Evolutionary conservation across 176 grass and related monocot genomes (phyloP).

Genomic region (Canna indica): DNA sequence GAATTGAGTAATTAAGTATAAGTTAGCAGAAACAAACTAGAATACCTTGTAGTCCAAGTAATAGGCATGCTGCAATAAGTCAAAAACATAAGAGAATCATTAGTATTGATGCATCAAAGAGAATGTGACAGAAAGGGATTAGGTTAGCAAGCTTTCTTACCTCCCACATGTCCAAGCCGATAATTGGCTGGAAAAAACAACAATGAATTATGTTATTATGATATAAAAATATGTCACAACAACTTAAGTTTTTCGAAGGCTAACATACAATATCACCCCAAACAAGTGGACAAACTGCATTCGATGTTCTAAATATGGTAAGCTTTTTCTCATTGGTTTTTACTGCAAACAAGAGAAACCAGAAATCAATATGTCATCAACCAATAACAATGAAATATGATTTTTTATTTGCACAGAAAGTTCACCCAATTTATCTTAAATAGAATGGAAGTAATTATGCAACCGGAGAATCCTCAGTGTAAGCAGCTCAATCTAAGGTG

Average conservation of each 20-base stretch:
- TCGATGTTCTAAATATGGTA: slow-evolving; percentile 52
- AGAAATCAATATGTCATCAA: neutral
- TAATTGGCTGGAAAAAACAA: slow-evolving; percentile 63
- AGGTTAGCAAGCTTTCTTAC: no score
- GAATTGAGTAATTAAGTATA: neutral
- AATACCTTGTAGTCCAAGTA: slow-evolving; percentile 90
- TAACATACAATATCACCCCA: slow-evolving; percentile 81
- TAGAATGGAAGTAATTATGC: neutral
- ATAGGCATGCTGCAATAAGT: slow-evolving; percentile 63
- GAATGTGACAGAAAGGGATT: no score
- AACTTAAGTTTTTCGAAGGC: slow-evolving; percentile 6
- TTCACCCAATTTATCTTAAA: neutral
- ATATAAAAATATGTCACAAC: neutral
- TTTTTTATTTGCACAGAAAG: neutral
- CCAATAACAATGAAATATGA: neutral
- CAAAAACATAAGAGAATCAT: slow-evolving; percentile 24
- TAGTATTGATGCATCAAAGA: slow-evolving; percentile 19
- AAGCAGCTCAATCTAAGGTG: no score
- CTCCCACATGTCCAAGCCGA: slow-evolving; percentile 94
- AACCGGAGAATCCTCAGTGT: neutral
- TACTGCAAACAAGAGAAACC: slow-evolving; percentile 38
- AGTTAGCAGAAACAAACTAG: neutral
- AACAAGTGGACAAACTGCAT: slow-evolving; percentile 78
- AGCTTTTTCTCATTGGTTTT: slow-evolving; percentile 57
- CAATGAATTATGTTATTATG: slow-evolving; percentile 10